phyloP scores from a whole-genome alignment of 2,329 filamentous ascomycete genomes.

The Sarocladium oryzae region DNA sequence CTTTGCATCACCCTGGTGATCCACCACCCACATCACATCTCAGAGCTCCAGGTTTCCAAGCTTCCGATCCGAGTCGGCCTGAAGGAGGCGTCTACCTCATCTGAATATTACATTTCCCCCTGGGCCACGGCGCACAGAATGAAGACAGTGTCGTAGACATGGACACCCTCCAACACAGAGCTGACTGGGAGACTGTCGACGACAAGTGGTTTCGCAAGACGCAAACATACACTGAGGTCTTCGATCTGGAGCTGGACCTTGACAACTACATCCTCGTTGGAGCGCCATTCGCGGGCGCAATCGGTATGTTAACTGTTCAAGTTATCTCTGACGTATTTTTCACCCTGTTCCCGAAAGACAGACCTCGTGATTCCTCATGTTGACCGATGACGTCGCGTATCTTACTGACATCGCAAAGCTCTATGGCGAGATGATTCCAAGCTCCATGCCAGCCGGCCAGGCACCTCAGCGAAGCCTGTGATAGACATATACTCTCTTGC shows the following conservation, averaged over 20 bases:
- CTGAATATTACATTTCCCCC: no score
- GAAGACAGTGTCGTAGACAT: conserved; percentile 29
- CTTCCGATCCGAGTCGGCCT: not conserved
- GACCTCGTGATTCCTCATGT: not conserved
- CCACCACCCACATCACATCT: not conserved
- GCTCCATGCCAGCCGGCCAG: conserved; percentile 68
- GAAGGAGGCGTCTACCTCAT: conserved; percentile 7
- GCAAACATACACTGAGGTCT: conserved; percentile 86
- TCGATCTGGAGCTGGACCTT: conserved; percentile 87
- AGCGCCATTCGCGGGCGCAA: conserved; percentile 86
- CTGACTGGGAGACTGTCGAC: conserved; percentile 90
- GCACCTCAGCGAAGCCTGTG: conserved; percentile 66
- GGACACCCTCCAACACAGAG: conserved; percentile 61
- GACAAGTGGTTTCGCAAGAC: conserved; percentile 94
- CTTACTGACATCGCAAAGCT: conserved; percentile 42
- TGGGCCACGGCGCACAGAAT: not conserved
- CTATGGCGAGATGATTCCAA: conserved; percentile 85
- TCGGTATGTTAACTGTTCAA: conserved; percentile 55
- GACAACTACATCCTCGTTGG: conserved; percentile 90
- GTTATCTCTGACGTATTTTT: not conserved
- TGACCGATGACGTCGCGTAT: not conserved
- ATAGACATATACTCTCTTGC: conserved; percentile 95
- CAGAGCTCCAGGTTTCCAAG: not conserved
- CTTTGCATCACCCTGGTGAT: not conserved
- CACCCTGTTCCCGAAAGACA: not conserved